A percentile compares a stretch with the other conserved stretches of the same genome.
These are phyloP conservation scores for Xanthoconium purpureum DNA, from an alignment of 768 basidiomycete species.

Conservation along the genomic window DNA sequence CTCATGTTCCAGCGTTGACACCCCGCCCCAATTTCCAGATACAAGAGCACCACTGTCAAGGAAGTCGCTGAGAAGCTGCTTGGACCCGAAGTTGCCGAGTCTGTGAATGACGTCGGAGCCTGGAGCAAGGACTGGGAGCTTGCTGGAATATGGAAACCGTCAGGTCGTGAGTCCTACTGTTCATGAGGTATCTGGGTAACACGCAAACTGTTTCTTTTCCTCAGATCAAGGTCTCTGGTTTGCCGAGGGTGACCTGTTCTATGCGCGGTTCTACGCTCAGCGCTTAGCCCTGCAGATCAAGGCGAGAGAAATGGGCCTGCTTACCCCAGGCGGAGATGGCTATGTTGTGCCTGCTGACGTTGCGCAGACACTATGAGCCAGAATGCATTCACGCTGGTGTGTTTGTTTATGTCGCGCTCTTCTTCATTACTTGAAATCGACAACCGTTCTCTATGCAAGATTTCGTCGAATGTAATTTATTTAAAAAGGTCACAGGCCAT, in stretches of 20 bases:
- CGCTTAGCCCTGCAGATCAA: conserved; percentile 1
- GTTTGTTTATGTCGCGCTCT: no score
- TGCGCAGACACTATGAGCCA: no score
- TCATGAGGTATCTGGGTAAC: no score
- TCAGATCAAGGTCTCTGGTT: conserved; percentile 2
- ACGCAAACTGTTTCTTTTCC: neutral
- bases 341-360: neutral
- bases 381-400: no score
- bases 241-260: conserved; percentile 1
- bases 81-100: neutral
- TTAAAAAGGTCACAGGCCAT: no score
- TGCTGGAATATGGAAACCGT: neutral
- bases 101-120: neutral
- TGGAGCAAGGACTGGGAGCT: neutral
- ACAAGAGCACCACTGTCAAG: neutral
- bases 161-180: neutral
- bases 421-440: no score
- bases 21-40: no score
- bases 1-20: no score
- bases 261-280: neutral
- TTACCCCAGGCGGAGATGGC: neutral
- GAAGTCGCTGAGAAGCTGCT: neutral
- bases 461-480: no score
- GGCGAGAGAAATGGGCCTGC: neutral
- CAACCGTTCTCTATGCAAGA: no score